Conservation (phyloP, 2,329 filamentous ascomycete species). For the Fonsecaea pedrosoi region DNA sequence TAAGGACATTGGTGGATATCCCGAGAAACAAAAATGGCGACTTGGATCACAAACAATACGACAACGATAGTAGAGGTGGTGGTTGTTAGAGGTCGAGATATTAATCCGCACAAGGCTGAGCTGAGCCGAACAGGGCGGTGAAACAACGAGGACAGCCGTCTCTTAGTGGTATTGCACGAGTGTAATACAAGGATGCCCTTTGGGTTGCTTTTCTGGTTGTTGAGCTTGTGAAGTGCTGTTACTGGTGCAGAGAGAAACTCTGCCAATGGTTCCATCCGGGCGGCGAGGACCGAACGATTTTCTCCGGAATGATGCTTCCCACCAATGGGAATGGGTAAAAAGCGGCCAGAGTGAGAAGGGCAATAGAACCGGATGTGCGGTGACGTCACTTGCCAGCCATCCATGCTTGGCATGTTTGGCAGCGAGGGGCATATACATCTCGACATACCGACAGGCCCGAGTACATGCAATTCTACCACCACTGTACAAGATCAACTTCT, state of each 20-base stretch:
- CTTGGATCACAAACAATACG: neutral
- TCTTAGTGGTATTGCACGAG: too few relatives aligned
- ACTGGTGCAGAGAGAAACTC: neutral
- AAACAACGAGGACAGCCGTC: neutral
- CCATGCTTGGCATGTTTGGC: neutral
- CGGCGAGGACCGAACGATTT: neutral
- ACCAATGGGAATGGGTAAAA: neutral
- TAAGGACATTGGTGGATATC: conserved; percentile 53
- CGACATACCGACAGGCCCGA: too few relatives aligned
- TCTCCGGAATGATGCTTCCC: neutral
- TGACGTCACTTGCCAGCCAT: neutral
- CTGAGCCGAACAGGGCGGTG: neutral
- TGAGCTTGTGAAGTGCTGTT: neutral
- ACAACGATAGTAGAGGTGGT: neutral
- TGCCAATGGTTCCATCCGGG: neutral
- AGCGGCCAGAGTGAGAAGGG: neutral
- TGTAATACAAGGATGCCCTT: too few relatives aligned
- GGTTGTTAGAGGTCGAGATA: neutral
- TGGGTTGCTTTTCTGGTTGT: neutral
- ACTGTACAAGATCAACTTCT: too few relatives aligned
- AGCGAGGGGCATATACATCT: neutral
- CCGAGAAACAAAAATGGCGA: neutral
- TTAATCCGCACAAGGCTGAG: neutral
- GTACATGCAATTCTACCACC: too few relatives aligned
- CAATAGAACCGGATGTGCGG: neutral